phyloP scores from a whole-genome alignment of 2,329 filamentous ascomycete species.

The Pseudogymnoascus sp. region DNA sequence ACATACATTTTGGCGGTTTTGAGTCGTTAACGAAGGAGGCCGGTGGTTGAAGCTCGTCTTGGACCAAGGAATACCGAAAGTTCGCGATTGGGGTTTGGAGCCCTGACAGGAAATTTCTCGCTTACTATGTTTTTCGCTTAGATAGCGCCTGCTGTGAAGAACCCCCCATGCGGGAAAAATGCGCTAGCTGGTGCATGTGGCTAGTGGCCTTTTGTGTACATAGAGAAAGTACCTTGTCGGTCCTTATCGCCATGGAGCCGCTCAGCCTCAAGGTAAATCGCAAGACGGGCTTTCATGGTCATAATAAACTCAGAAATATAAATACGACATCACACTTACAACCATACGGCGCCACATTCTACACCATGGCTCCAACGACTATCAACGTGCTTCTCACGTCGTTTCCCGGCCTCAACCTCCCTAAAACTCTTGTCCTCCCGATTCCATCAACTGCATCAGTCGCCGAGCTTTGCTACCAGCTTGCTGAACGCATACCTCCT shows the following conservation, averaged over 20 bases:
- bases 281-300: not conserved
- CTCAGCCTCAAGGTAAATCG: slow-evolving; percentile 9
- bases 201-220: not conserved
- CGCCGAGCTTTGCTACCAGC: slow-evolving; percentile 55
- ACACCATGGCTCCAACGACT: slow-evolving; percentile 46
- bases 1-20: slow-evolving; percentile 40
- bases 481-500: slow-evolving; percentile 55
- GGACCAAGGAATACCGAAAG: slow-evolving; percentile 10
- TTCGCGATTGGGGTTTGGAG: slow-evolving; percentile 13
- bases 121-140: slow-evolving; percentile 3
- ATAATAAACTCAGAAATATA: not conserved
- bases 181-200: slow-evolving; percentile 4
- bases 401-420: slow-evolving; percentile 74
- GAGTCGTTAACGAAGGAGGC: slow-evolving; percentile 10
- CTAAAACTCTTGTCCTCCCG: slow-evolving; percentile 74
- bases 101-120: slow-evolving; percentile 4
- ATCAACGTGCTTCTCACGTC: slow-evolving; percentile 81
- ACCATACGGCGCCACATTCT: not conserved
- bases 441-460: slow-evolving; percentile 58
- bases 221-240: not conserved
- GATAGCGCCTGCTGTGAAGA: not conserved
- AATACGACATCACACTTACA: not conserved
- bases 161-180: not conserved
- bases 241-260: slow-evolving; percentile 3
- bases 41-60: slow-evolving; percentile 5